Evolutionary conservation across 2,329 filamentous ascomycete genomes (phyloP).

Genomic region (Alternaria sp.): DNA sequence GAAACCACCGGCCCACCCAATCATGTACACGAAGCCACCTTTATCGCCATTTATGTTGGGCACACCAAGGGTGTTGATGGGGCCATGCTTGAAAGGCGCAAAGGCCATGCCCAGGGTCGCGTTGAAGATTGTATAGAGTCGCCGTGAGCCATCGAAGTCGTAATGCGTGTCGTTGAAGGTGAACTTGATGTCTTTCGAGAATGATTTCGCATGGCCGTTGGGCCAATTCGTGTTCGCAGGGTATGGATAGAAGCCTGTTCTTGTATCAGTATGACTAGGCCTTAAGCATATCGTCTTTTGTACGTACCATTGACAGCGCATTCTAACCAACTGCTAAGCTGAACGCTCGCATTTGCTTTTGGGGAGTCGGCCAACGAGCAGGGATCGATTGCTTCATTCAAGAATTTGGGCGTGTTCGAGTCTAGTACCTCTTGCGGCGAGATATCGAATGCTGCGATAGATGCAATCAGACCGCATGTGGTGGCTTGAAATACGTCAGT

Average conservation of each 20-base stretch:
- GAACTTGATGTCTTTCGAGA: slow-evolving; percentile 35
- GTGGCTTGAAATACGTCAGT: slow-evolving; percentile 2
- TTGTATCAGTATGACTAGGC: neutral
- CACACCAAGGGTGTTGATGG: slow-evolving; percentile 35
- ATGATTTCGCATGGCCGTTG: slow-evolving; percentile 26
- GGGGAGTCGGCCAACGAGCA: slow-evolving; percentile 31
- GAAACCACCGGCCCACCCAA: slow-evolving; percentile 42
- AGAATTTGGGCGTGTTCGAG: neutral
- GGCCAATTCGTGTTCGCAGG: slow-evolving; percentile 41
- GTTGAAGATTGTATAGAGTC: slow-evolving; percentile 38
- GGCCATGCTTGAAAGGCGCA: slow-evolving; percentile 38
- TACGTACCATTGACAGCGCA: slow-evolving; percentile 38
- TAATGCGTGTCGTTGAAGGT: slow-evolving; percentile 44
- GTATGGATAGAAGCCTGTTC: slow-evolving; percentile 39
- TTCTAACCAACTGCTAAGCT: slow-evolving; percentile 40
- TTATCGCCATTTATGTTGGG: slow-evolving; percentile 40
- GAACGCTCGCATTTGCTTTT: slow-evolving; percentile 34
- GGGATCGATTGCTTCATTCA: slow-evolving; percentile 20
- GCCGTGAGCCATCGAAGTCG: slow-evolving; percentile 36
- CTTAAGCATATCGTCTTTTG: neutral
- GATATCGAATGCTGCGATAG: slow-evolving; percentile 2
- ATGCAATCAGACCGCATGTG: neutral
- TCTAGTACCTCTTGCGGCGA: slow-evolving; percentile 9
- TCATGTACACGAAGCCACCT: slow-evolving; percentile 42
- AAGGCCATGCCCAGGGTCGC: slow-evolving; percentile 34